Evolutionary conservation across 2,329 filamentous ascomycete genomes (phyloP).

Genomic region (Aspergillus udagawae): DNA sequence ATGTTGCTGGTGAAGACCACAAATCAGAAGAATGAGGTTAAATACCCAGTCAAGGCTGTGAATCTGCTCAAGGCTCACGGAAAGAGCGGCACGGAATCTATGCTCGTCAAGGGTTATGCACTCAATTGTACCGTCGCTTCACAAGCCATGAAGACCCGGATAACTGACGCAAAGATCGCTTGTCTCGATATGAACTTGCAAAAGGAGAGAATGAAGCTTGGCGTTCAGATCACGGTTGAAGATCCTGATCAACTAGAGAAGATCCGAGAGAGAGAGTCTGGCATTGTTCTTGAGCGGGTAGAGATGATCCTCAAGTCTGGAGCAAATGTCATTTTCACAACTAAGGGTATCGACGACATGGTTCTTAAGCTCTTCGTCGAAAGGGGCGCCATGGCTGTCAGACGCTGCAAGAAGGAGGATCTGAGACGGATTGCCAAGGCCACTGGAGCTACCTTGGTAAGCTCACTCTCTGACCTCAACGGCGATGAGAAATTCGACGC

Average conservation of each 20-base stretch:
- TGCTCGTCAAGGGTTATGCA: conserved; percentile 92
- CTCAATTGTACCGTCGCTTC: conserved; percentile 98
- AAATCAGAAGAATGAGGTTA: conserved; percentile 84
- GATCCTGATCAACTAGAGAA: conserved; percentile 96
- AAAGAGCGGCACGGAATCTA: conserved; percentile 82
- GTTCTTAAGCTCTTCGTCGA: conserved; percentile 93
- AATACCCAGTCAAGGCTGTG: conserved; percentile 98
- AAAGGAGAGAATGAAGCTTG: conserved; percentile 98
- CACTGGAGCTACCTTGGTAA: conserved; percentile 87
- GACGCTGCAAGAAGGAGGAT: conserved; percentile 98
- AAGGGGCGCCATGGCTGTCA: conserved; percentile 89
- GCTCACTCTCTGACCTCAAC: conserved; percentile 91
- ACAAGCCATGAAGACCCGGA: conserved; percentile 92
- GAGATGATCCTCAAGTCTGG: conserved; percentile 98
- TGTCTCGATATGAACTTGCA: conserved; percentile 97
- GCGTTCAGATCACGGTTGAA: conserved; percentile 96
- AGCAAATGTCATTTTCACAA: conserved; percentile 93
- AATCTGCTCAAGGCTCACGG: conserved; percentile 98
- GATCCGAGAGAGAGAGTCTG: conserved; percentile 87
- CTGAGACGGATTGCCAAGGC: conserved; percentile 92
- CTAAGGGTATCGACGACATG: conserved; percentile 97
- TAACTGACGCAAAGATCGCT: conserved; percentile 94
- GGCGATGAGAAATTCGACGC: conserved; percentile 95
- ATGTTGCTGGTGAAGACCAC: conserved; percentile 92
- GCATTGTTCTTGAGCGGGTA: conserved; percentile 88